phyloP scores from a whole-genome alignment of 108 stramenopile genomes.

The Epithemia pelagica region DNA sequence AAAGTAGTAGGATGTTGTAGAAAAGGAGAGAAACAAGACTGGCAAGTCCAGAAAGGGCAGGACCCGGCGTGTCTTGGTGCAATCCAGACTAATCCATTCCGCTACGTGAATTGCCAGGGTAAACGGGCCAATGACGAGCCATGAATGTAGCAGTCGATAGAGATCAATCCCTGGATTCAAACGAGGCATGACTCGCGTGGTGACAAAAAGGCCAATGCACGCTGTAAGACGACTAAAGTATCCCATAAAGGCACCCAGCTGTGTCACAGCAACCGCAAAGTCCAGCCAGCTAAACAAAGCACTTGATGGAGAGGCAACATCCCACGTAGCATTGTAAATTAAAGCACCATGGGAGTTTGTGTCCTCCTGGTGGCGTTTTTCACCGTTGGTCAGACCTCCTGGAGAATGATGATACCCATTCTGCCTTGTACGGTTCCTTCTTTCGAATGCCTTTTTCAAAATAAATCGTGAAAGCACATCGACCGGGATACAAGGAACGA shows the following conservation, averaged over 20 bases:
- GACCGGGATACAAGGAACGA: slow-evolving; percentile 70
- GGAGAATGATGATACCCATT: neutral
- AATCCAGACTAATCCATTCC: slow-evolving; percentile 17
- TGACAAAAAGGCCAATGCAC: slow-evolving; percentile 48
- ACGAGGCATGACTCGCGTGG: slow-evolving; percentile 44
- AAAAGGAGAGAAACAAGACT: slow-evolving; percentile 79
- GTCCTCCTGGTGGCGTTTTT: neutral
- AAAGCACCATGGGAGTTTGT: no score
- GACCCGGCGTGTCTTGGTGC: slow-evolving; percentile 22
- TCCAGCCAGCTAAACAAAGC: slow-evolving; percentile 65
- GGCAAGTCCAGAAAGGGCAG: slow-evolving; percentile 68
- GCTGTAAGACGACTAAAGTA: slow-evolving; percentile 58
- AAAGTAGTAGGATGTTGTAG: slow-evolving; percentile 66
- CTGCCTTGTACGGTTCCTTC: neutral
- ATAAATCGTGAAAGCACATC: slow-evolving; percentile 71
- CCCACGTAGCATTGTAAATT: slow-evolving; percentile 73
- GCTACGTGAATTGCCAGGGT: slow-evolving; percentile 21
- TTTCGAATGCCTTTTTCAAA: slow-evolving; percentile 44
- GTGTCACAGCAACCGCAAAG: slow-evolving; percentile 58
- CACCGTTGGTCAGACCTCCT: neutral
- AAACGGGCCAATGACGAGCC: slow-evolving; percentile 44
- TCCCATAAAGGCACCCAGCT: slow-evolving; percentile 59
- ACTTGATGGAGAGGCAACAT: slow-evolving; percentile 31
- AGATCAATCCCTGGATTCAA: slow-evolving; percentile 21
- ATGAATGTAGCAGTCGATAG: slow-evolving; percentile 39